Percentiles rank a stretch among this genome's conserved stretches.
Evolutionary conservation across 2,329 filamentous ascomycete species (phyloP).

Genomic region (Diplodia intermedia): DNA sequence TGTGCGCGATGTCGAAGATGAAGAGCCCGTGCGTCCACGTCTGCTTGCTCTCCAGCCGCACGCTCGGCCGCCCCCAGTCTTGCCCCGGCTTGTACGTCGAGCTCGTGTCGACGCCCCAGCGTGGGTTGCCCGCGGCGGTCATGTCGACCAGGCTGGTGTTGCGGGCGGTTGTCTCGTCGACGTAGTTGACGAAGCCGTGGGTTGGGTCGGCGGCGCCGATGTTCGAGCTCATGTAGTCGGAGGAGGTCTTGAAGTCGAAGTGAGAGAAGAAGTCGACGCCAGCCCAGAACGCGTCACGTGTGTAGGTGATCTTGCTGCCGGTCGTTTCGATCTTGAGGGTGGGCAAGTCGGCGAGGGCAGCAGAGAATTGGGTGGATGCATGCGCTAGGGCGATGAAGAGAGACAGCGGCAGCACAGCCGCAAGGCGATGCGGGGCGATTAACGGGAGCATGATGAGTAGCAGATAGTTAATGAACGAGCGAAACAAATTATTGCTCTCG

Average conservation of each 20-base stretch:
- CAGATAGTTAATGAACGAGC: background rate
- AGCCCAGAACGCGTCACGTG: background rate
- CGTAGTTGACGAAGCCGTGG: constrained; percentile 49
- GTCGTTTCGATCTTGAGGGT: background rate
- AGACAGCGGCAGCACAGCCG: background rate
- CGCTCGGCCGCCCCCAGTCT: constrained; percentile 39
- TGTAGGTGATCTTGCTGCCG: constrained; percentile 3
- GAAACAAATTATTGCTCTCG: background rate
- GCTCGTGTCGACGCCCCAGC: constrained; percentile 47
- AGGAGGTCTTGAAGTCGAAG: constrained; percentile 51
- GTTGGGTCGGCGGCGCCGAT: constrained; percentile 40
- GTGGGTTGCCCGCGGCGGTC: constrained; percentile 32
- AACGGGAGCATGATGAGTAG: background rate
- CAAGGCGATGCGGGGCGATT: background rate
- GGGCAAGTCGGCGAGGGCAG: background rate
- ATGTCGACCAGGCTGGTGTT: constrained; percentile 44
- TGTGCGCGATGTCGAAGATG: constrained; percentile 48
- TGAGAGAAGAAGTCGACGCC: constrained; percentile 50
- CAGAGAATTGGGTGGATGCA: background rate
- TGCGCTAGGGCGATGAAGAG: background rate
- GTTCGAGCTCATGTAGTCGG: background rate
- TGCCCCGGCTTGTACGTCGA: constrained; percentile 51
- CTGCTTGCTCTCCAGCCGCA: constrained; percentile 47
- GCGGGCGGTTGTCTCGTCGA: constrained; percentile 48
- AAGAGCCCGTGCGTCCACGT: constrained; percentile 50